Evolutionary conservation across 345 rosid genomes (phyloP).

Genomic region (Carallia brachiata): DNA sequence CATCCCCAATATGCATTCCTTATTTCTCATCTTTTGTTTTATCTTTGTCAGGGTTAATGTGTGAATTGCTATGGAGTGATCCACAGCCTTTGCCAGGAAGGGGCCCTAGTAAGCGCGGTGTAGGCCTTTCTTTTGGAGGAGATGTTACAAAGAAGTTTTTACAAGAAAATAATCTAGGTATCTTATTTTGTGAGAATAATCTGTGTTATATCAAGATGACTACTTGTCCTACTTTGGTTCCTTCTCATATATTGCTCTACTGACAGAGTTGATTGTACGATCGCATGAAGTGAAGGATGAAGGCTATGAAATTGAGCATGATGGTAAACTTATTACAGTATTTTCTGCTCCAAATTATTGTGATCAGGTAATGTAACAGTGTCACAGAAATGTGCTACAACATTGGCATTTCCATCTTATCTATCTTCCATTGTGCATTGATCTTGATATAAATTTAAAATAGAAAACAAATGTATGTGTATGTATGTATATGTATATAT

Average conservation of each 20-base stretch:
- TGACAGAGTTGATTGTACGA: slow-evolving; percentile 73
- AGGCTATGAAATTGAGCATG: slow-evolving; percentile 97
- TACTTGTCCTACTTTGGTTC: slow-evolving; percentile 10
- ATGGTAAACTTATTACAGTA: slow-evolving; percentile 92
- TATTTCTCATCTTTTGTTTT: slow-evolving; percentile 9
- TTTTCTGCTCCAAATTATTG: slow-evolving; percentile 99
- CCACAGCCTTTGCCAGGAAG: slow-evolving; percentile 91
- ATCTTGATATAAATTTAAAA: neutral
- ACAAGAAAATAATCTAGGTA: slow-evolving; percentile 88
- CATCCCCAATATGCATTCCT: neutral
- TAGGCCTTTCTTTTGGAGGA: slow-evolving; percentile 89
- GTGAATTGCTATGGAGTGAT: slow-evolving; percentile 98
- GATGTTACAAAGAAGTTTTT: slow-evolving; percentile 84
- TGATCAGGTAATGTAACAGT: slow-evolving; percentile 66
- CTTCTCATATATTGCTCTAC: slow-evolving; percentile 19
- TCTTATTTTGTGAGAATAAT: neutral
- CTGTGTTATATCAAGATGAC: neutral
- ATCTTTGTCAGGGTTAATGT: slow-evolving; percentile 69
- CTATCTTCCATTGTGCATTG: neutral
- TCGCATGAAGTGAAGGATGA: slow-evolving; percentile 98
- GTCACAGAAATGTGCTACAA: neutral
- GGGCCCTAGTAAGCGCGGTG: slow-evolving; percentile 97
- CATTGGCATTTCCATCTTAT: neutral
- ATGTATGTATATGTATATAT: too few species aligned
- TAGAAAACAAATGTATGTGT: too few species aligned